These are phyloP conservation scores for Fusarium citri DNA, from an alignment of 2,329 filamentous ascomycete species.

Conservation along the genomic window DNA sequence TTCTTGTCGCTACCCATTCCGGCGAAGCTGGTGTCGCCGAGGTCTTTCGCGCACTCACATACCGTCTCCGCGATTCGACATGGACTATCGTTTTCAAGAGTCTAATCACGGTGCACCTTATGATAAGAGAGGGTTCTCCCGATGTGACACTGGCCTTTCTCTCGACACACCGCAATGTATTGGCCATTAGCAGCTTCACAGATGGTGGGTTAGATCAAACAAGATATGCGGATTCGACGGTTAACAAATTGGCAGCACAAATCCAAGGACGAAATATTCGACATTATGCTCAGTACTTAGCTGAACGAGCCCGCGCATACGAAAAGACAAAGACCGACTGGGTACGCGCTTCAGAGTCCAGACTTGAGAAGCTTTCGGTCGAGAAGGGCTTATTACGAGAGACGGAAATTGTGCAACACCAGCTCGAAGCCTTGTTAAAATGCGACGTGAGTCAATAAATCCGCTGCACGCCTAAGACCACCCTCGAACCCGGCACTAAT, in stretches of 20 bases:
- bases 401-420: constrained; percentile 89
- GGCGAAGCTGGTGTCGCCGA: constrained; percentile 95
- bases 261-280: constrained; percentile 95
- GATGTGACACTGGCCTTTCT: constrained; percentile 90
- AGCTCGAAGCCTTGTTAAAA: constrained; percentile 85
- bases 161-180: constrained; percentile 81
- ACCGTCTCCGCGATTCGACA: constrained; percentile 91
- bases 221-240: background rate
- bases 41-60: constrained; percentile 91
- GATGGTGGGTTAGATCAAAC: constrained; percentile 75
- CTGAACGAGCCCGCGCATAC: constrained; percentile 83
- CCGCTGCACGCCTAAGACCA: background rate
- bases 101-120: constrained; percentile 93
- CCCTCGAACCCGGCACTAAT: constrained; percentile 8
- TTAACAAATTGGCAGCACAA: constrained; percentile 71
- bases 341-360: constrained; percentile 83
- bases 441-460: constrained; percentile 77
- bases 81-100: constrained; percentile 99
- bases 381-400: constrained; percentile 94
- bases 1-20: constrained; percentile 92
- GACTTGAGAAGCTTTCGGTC: constrained; percentile 85
- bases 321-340: constrained; percentile 89
- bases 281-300: constrained; percentile 88
- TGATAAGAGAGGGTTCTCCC: constrained; percentile 94
- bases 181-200: constrained; percentile 91